These are phyloP conservation scores for Rhododendron vialii DNA, from an alignment of 148 eudicot genomes.

Conservation along the genomic window DNA sequence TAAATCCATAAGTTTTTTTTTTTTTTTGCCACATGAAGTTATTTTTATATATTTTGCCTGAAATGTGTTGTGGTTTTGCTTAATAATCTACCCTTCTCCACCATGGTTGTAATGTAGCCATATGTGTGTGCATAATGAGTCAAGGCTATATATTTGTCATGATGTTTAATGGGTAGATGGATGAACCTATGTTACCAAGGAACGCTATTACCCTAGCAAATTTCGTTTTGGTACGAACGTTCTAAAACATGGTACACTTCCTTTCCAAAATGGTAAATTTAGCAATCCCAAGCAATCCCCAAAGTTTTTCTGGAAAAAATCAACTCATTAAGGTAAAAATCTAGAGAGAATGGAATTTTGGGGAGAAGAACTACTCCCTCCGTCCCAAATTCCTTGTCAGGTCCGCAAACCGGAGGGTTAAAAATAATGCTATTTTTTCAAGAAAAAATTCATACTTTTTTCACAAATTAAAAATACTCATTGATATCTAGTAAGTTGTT, in stretches of 20 bases:
- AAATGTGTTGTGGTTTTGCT: neutral
- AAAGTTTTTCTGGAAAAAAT: neutral
- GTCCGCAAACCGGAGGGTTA: too few species aligned
- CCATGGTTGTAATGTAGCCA: neutral
- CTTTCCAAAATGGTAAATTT: neutral
- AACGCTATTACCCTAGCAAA: too few species aligned
- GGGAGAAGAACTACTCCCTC: neutral
- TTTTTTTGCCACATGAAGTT: neutral
- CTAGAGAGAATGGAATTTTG: neutral
- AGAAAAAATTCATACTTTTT: too few species aligned
- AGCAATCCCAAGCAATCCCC: neutral
- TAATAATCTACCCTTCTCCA: neutral
- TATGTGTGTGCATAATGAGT: neutral
- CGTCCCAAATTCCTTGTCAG: too few species aligned
- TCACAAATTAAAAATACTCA: too few species aligned
- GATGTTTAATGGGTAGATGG: neutral
- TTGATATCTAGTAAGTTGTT: too few species aligned
- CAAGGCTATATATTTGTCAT: neutral
- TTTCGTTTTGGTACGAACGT: too few species aligned
- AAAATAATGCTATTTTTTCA: too few species aligned
- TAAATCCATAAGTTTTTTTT: neutral
- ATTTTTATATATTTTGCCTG: neutral
- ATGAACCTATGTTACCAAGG: neutral
- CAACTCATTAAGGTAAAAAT: neutral
- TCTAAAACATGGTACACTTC: neutral